These are phyloP conservation scores for Chrysanthemum seticuspe DNA, from an alignment of 129 eudicot genomes.

Conservation along the genomic window DNA sequence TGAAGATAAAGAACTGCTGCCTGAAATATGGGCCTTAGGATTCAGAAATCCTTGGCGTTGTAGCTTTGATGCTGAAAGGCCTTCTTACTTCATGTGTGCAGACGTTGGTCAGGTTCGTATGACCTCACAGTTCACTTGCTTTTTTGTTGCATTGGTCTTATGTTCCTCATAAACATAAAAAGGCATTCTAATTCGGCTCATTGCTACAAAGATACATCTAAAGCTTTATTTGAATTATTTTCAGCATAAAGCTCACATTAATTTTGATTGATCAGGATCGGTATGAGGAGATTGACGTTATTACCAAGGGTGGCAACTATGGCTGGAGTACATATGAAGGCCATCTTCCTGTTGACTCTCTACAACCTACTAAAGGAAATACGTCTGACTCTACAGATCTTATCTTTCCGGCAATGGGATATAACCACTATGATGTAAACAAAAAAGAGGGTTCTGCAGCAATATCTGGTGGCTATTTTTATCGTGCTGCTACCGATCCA, in stretches of 20 bases:
- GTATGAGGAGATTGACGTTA: conserved; percentile 82
- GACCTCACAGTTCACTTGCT: background rate
- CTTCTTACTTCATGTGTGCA: conserved; percentile 79
- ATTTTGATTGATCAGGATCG: conserved; percentile 44
- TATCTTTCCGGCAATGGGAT: conserved; percentile 74
- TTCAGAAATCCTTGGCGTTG: conserved; percentile 97
- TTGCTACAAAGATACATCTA: background rate
- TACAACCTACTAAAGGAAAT: conserved; percentile 28
- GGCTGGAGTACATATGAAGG: conserved; percentile 91
- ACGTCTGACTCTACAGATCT: conserved; percentile 37
- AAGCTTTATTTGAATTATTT: background rate
- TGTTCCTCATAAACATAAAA: background rate
- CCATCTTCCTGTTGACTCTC: conserved; percentile 39
- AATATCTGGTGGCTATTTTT: conserved; percentile 75
- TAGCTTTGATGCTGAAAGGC: conserved; percentile 84
- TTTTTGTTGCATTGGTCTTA: background rate
- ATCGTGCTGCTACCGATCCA: conserved; percentile 85
- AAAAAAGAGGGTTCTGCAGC: conserved; percentile 80
- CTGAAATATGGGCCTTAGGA: conserved; percentile 89
- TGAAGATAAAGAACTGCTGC: conserved; percentile 60
- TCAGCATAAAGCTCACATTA: conserved; percentile 7
- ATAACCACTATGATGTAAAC: conserved; percentile 62
- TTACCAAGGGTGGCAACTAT: conserved; percentile 89
- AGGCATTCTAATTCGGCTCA: background rate
- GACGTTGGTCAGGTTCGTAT: conserved; percentile 75